phyloP scores from a whole-genome alignment of 257 asterid species.

The Salvia rosmarinus region DNA sequence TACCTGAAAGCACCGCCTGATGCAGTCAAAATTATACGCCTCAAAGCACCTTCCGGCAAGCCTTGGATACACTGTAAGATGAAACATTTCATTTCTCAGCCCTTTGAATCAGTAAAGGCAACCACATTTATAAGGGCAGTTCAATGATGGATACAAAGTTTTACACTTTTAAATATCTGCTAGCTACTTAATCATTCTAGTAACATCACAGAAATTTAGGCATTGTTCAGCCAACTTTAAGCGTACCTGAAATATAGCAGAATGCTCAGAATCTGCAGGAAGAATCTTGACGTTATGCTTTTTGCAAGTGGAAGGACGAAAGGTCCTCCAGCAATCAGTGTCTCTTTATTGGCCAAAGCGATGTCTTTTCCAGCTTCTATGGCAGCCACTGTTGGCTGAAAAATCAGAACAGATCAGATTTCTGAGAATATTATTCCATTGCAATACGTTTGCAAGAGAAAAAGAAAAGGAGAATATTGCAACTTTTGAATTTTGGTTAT shows the following conservation, averaged over 20 bases:
- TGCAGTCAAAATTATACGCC: constrained; percentile 95
- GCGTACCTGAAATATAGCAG: constrained; percentile 95
- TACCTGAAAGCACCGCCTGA: constrained; percentile 98
- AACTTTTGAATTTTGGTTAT: too few relatives aligned
- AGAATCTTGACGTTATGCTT: constrained; percentile 97
- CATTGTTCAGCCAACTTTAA: constrained; percentile 4
- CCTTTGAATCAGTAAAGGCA: neutral
- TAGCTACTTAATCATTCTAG: neutral
- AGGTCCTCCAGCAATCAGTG: constrained; percentile 97
- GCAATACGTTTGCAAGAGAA: neutral
- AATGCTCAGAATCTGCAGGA: constrained; percentile 99
- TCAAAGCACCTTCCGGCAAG: constrained; percentile 92
- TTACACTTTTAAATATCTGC: neutral
- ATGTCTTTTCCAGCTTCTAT: constrained; percentile 98
- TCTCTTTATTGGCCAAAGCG: constrained; percentile 97
- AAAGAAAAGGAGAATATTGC: too few relatives aligned
- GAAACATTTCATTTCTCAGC: constrained; percentile 33
- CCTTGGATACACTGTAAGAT: constrained; percentile 92
- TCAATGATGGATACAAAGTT: neutral
- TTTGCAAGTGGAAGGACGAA: constrained; percentile 97
- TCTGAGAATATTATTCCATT: constrained; percentile 3
- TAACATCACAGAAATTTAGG: neutral
- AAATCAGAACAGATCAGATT: constrained; percentile 15
- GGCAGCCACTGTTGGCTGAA: constrained; percentile 96
- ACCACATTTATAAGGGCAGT: neutral